A percentile compares a stretch with the other conserved stretches of the same genome.
Evolutionary conservation across 225 moss, liverwort and hornwort species (phyloP).

Genomic region (Pleurozium schreberi): DNA sequence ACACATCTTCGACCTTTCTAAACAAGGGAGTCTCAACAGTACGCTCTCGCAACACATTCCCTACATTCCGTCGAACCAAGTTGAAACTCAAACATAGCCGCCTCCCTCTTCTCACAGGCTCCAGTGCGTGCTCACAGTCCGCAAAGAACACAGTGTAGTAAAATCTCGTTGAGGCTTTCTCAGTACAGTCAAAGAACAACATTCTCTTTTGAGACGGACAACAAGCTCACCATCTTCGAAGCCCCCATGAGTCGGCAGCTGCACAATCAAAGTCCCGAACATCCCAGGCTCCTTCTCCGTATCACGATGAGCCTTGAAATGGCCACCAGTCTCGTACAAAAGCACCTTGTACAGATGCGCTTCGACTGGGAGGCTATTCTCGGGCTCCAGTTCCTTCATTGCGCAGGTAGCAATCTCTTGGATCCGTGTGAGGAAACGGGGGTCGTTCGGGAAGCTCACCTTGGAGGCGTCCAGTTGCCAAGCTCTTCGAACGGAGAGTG

Average conservation of each 20-base stretch:
- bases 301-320: slow-evolving; percentile 2
- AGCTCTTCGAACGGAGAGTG: neutral
- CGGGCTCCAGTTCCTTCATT: neutral
- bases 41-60: neutral
- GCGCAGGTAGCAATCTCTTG: neutral
- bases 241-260: neutral
- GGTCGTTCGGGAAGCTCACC: neutral
- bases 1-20: neutral
- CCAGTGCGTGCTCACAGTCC: neutral
- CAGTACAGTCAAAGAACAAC: neutral
- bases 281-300: neutral
- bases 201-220: neutral
- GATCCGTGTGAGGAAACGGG: neutral
- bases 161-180: neutral
- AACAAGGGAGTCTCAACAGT: neutral
- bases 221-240: neutral
- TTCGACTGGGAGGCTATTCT: neutral
- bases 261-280: neutral
- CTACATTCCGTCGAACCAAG: neutral
- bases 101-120: neutral
- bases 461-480: slow-evolving; percentile 2
- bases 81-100: slow-evolving; percentile 2
- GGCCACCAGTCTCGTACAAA: neutral
- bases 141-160: neutral
- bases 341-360: neutral